Conservation (phyloP, 2,329 filamentous ascomycete genomes). For the Aureobasidium sp. region DNA sequence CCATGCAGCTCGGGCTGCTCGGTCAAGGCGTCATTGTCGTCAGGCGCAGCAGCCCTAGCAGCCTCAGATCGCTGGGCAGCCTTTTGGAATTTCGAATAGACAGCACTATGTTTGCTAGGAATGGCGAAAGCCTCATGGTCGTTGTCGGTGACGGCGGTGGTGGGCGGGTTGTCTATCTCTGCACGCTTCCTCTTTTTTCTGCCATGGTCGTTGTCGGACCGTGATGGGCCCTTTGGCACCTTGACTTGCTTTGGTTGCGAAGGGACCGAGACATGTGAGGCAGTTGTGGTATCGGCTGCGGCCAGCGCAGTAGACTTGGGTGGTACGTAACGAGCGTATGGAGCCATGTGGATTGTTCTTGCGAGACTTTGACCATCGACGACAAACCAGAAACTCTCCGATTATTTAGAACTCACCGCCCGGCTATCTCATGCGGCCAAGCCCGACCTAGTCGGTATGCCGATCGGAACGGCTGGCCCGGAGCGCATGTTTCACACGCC, state of each 20-base stretch:
- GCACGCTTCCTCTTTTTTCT: constrained; percentile 26
- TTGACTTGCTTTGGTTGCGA: background rate
- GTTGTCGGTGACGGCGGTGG: background rate
- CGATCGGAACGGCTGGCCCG: background rate
- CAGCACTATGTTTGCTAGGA: constrained; percentile 27
- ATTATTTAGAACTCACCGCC: background rate
- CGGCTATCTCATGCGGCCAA: background rate
- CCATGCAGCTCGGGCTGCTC: constrained; percentile 45
- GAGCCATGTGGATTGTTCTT: constrained; percentile 20
- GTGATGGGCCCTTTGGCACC: constrained; percentile 6
- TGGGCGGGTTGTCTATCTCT: constrained; percentile 25
- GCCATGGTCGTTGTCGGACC: constrained; percentile 12
- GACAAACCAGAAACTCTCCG: background rate
- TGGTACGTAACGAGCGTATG: constrained; percentile 43
- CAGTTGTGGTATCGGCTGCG: constrained; percentile 6
- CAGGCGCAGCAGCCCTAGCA: constrained; percentile 16
- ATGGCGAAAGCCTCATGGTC: constrained; percentile 14
- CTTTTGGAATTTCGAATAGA: constrained; percentile 42
- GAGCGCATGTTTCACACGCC: too few species aligned
- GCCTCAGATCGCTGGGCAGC: constrained; percentile 19
- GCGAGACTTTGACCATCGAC: background rate
- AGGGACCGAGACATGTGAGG: background rate
- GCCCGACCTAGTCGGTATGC: constrained; percentile 6
- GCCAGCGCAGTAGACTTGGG: constrained; percentile 25
- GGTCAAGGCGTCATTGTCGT: constrained; percentile 22